Base-by-base conservation (phyloP, 768 basidiomycete genomes). In the Gymnopilus junonius region DNA sequence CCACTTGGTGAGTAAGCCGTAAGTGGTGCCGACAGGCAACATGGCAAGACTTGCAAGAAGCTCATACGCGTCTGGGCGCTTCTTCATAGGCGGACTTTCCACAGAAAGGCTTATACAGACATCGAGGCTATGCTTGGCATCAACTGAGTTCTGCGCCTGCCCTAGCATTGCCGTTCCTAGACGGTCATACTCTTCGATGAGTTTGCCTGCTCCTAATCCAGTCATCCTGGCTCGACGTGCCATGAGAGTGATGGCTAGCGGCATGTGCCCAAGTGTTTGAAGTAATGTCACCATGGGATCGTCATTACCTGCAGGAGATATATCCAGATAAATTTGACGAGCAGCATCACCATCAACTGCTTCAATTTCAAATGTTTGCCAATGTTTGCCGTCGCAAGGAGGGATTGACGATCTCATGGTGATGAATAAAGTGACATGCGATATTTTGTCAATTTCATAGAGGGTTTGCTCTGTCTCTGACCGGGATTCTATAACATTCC, bases 41-140 rank as follows among this genome's bases (percentile, higher is more conserved):
- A 70, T 45, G 35, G 71, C 59, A 3, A 75, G 58, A 20, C 66
- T 63, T 55, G 65, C 62, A 17, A 74, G 68, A 20, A 75, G 67
- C 3, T 12, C 27, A 11, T 64, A 21, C 1, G 71, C 70, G 14
- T 63, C 40, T 32, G 61, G 63, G 29, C 61, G 29, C 1, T 57
- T 20, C 40, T 61, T 35, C 58, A 74, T 60, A 11, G 54, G 55
- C 10, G 34, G 35, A 25, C 65, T 63, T 31, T 67, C 55, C 21
- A 73, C 50, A 8, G 72, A 73, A 14, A 73, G 60, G 43, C 31
- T 40, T 39, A 71, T 72, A 20, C 65, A 67, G n/a, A 59, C 39
- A 50, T 69, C 62, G 35, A 70, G 58, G 56, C 67, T 69, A 20
- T 63, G 35, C 46, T 64, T 58, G 2, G 46, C 34, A 21, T 61